Conservation (phyloP, 1,284 basidiomycete species). For the Schizophyllum commune region DNA sequence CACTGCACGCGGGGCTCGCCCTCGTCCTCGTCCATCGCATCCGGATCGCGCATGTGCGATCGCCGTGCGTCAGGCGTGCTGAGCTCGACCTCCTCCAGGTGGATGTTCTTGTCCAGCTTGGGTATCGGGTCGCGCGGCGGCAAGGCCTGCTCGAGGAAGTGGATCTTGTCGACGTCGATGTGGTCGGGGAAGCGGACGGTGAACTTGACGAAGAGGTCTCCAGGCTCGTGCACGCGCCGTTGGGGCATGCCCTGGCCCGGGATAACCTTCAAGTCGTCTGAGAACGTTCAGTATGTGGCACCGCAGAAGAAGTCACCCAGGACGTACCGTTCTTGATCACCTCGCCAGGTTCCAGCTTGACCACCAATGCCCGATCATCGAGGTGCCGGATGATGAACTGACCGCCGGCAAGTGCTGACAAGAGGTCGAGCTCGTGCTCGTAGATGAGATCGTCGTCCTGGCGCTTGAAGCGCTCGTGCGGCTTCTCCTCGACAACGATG, state of each 20-base stretch:
- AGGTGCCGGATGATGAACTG: constrained; percentile 89
- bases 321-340: constrained; percentile 86
- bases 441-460: constrained; percentile 89
- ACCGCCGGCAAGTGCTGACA: constrained; percentile 93
- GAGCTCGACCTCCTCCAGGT: constrained; percentile 84
- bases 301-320: not conserved
- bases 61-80: constrained; percentile 77
- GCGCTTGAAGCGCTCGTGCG: constrained; percentile 86
- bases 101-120: constrained; percentile 60
- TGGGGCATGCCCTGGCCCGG: constrained; percentile 98
- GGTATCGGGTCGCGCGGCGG: constrained; percentile 71
- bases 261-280: constrained; percentile 88
- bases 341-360: constrained; percentile 86
- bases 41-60: constrained; percentile 43
- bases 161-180: constrained; percentile 65
- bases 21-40: constrained; percentile 85
- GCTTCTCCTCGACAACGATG: constrained; percentile 95
- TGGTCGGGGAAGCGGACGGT: constrained; percentile 86
- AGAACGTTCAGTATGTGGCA: constrained; percentile 1
- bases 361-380: constrained; percentile 84
- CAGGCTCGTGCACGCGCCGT: constrained; percentile 93
- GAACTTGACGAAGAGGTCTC: constrained; percentile 89
- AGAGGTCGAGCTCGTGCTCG: constrained; percentile 87
- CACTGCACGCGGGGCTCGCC: constrained; percentile 77
- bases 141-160: constrained; percentile 80